Evolutionary conservation across 2,329 filamentous ascomycete species (phyloP).

Genomic region (Fusarium setosum): DNA sequence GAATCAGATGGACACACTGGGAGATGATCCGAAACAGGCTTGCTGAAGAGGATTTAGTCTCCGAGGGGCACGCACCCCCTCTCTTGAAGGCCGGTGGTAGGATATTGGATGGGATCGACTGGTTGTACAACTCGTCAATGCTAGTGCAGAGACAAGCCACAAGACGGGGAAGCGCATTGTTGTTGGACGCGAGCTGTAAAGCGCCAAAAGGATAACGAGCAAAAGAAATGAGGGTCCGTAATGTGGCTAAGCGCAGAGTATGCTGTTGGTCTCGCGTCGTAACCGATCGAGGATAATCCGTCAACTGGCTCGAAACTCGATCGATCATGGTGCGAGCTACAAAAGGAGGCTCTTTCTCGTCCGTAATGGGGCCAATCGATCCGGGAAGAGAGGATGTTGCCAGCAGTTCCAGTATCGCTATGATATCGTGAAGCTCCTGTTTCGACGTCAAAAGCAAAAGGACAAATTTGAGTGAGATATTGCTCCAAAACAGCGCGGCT

Average conservation of each 20-base stretch:
- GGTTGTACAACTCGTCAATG: constrained; percentile 79
- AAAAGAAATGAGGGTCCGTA: constrained; percentile 70
- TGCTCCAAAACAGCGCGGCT: constrained; percentile 70
- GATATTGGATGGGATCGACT: constrained; percentile 57
- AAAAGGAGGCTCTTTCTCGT: constrained; percentile 55
- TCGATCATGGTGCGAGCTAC: constrained; percentile 66
- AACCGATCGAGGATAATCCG: constrained; percentile 61
- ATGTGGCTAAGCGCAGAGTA: constrained; percentile 56
- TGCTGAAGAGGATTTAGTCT: constrained; percentile 34
- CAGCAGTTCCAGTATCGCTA: constrained; percentile 73
- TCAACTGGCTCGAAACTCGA: constrained; percentile 71
- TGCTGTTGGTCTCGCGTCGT: constrained; percentile 54
- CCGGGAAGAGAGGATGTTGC: constrained; percentile 71
- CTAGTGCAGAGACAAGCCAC: constrained; percentile 73
- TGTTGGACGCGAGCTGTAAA: constrained; percentile 74
- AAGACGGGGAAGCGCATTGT: constrained; percentile 77
- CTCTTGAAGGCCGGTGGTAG: constrained; percentile 38
- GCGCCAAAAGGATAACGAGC: constrained; percentile 71
- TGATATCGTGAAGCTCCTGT: constrained; percentile 72
- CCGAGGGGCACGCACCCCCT: constrained; percentile 7
- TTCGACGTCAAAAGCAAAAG: constrained; percentile 75
- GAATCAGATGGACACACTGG: constrained; percentile 61
- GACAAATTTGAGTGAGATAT: constrained; percentile 74
- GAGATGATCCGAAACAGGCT: constrained; percentile 60
- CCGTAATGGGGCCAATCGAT: constrained; percentile 74